Evolutionary conservation across 2,329 filamentous ascomycete genomes (phyloP), one percentile per base, ranked within the genome.

Genomic region (Botrytis cinerea): DNA sequence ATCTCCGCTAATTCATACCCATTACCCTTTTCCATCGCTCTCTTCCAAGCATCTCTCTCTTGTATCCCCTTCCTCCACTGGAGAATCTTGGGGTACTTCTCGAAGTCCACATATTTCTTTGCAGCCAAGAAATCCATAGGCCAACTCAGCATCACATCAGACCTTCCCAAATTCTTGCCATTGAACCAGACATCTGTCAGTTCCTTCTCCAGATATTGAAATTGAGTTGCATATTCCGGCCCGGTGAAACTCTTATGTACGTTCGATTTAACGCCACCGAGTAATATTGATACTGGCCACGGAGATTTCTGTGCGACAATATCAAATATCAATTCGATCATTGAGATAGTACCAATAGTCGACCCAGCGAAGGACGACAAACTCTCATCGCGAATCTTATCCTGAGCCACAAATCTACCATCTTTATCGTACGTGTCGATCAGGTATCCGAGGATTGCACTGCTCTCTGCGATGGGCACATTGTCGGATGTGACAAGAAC

Each of bases 401-500:
- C 80, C 22, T 68, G 46, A 25, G 77, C 48, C 0, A 74, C 73
- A 73, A 82, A 82, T 28, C 75, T 78, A 20, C 79, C 79, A 1
- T 64, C 66, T 7, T 72, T 78, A 66, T 82, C 81, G 73, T 80
- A 82, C 2, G 76, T 80, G 7, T 79, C 76, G 35, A 82, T 80
- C 10, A 82, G 75, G 61, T 82, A 81, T 43, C 75, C 79, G 2
- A 79, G 78, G 43, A 82, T 82, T 25, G 79, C 79, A n/a, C 74
- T 63, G 1, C 75, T 77, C 76, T 82, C 81, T 20, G 77, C 75
- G 28, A 82, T 79, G 62, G 71, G 64, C 10, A 74, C 66, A 38
- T 77, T 76, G 22, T 78, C 76, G 43, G 77, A 77, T 59, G 80
- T 81, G 32, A 80, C 76, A 76, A 98, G 84, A 66, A 95, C 83